Conservation (phyloP, 2,329 filamentous ascomycete species). For the Neofusicoccum laricinum region DNA sequence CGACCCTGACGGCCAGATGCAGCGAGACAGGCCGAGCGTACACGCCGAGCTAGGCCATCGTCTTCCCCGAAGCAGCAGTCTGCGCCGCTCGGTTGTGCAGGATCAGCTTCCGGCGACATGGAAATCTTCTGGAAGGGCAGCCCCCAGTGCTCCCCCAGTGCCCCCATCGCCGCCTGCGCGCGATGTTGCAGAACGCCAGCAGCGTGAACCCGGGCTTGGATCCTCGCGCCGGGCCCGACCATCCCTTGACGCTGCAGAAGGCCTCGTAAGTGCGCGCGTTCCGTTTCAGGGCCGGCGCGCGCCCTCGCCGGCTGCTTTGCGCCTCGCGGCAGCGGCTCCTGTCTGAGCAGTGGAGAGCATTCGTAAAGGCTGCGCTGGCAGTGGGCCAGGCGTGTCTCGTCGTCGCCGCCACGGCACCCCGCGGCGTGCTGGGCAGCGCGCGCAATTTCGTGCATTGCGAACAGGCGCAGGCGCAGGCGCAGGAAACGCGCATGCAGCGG, state of each 20-base stretch:
- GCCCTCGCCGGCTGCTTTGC: not conserved
- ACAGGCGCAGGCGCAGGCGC: not conserved
- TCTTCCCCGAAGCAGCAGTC: constrained; percentile 15
- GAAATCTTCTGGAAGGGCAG: constrained; percentile 16
- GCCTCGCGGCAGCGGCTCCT: not conserved
- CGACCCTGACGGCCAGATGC: constrained; percentile 3
- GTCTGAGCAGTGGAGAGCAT: constrained; percentile 1
- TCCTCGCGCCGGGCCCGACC: constrained; percentile 3
- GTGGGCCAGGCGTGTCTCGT: not conserved
- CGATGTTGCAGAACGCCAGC: constrained; percentile 2
- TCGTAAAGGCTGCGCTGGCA: constrained; percentile 10
- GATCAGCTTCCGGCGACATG: constrained; percentile 13
- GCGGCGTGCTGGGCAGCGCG: not conserved
- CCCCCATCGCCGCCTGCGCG: not conserved
- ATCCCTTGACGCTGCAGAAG: constrained; percentile 12
- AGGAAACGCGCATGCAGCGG: constrained; percentile 14
- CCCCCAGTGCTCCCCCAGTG: not conserved
- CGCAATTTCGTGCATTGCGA: constrained; percentile 10
- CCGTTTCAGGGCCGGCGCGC: constrained; percentile 15
- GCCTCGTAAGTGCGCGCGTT: constrained; percentile 11
- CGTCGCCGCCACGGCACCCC: not conserved
- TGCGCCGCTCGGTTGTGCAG: constrained; percentile 1
- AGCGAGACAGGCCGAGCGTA: not conserved
- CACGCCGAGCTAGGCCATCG: constrained; percentile 12
- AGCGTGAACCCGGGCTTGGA: constrained; percentile 2